Percentiles rank a stretch among this genome's conserved stretches.
Evolutionary conservation across 768 basidiomycete species (phyloP).

Genomic region (Lyophyllum decastes): DNA sequence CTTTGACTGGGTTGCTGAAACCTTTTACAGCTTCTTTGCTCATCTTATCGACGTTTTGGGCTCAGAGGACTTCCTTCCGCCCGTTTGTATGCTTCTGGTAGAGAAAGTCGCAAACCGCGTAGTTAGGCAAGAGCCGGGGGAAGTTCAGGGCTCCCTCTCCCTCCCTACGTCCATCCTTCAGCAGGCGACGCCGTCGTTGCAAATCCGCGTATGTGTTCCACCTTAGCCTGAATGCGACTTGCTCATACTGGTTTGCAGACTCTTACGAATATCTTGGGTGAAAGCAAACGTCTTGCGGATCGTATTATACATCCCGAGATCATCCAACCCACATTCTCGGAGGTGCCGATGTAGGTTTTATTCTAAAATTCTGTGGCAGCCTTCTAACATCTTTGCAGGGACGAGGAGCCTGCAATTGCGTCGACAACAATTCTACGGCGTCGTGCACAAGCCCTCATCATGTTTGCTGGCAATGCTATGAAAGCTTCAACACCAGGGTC

Average conservation of each 20-base stretch:
- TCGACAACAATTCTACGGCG: slow-evolving; percentile 48
- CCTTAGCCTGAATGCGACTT: background rate
- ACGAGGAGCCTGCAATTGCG: slow-evolving; percentile 57
- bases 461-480: slow-evolving; percentile 60
- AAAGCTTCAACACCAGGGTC: slow-evolving; percentile 30
- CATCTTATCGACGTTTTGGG: slow-evolving; percentile 87
- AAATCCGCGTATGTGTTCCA: slow-evolving; percentile 50
- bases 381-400: slow-evolving; percentile 36
- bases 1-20: background rate
- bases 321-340: slow-evolving; percentile 50
- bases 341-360: slow-evolving; percentile 51
- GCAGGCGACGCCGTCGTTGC: slow-evolving; percentile 46
- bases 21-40: slow-evolving; percentile 71
- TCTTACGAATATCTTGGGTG: slow-evolving; percentile 64
- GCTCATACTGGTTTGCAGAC: slow-evolving; percentile 39
- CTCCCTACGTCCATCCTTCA: slow-evolving; percentile 71
- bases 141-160: slow-evolving; percentile 57
- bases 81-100: slow-evolving; percentile 81
- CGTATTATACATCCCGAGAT: slow-evolving; percentile 40
- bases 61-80: slow-evolving; percentile 75
- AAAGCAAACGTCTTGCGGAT: slow-evolving; percentile 59
- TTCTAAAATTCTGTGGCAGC: background rate
- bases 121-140: slow-evolving; percentile 60
- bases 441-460: slow-evolving; percentile 67
- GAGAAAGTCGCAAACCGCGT: slow-evolving; percentile 76